Percentiles rank a stretch among this genome's conserved stretches.
phyloP scores from a whole-genome alignment of 768 basidiomycete genomes.

The Auriscalpium microsporum region DNA sequence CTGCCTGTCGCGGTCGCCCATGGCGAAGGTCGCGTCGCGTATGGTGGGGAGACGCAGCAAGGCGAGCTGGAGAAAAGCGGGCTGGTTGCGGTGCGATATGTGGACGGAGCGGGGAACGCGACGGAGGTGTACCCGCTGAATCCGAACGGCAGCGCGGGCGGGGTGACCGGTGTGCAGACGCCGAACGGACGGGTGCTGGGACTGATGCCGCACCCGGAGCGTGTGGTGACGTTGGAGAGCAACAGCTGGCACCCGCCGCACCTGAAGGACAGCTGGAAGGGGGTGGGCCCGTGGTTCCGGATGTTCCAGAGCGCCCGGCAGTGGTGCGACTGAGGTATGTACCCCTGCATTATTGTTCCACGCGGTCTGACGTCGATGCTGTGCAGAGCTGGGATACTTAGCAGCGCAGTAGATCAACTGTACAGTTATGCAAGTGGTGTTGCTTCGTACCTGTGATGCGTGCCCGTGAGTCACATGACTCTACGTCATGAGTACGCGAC shows the following conservation, averaged over 20 bases:
- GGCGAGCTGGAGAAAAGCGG: slow-evolving; percentile 35
- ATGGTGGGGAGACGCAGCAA: slow-evolving; percentile 27
- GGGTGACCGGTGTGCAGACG: slow-evolving; percentile 85
- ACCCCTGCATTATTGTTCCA: too few relatives aligned
- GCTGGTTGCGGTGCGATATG: slow-evolving; percentile 73
- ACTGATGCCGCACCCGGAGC: slow-evolving; percentile 97
- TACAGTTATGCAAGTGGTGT: too few relatives aligned
- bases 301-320: slow-evolving; percentile 85
- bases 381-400: too few relatives aligned
- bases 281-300: slow-evolving; percentile 89
- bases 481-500: too few relatives aligned
- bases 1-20: slow-evolving; percentile 94
- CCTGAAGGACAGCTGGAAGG: slow-evolving; percentile 52
- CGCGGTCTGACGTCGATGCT: too few relatives aligned
- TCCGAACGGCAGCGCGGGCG: slow-evolving; percentile 78
- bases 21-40: slow-evolving; percentile 78
- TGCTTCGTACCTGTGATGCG: too few relatives aligned
- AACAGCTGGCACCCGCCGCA: slow-evolving; percentile 86
- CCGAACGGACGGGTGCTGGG: slow-evolving; percentile 85
- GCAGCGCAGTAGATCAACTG: too few relatives aligned
- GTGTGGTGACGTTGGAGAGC: slow-evolving; percentile 68
- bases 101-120: slow-evolving; percentile 58
- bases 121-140: slow-evolving; percentile 76
- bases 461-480: too few relatives aligned
- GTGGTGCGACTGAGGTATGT: slow-evolving; percentile 35